Evolutionary conservation across 2,329 filamentous ascomycete species (phyloP), one percentile per base, ranked within the genome.

Genomic region (Basipetospora chlamydospora): DNA sequence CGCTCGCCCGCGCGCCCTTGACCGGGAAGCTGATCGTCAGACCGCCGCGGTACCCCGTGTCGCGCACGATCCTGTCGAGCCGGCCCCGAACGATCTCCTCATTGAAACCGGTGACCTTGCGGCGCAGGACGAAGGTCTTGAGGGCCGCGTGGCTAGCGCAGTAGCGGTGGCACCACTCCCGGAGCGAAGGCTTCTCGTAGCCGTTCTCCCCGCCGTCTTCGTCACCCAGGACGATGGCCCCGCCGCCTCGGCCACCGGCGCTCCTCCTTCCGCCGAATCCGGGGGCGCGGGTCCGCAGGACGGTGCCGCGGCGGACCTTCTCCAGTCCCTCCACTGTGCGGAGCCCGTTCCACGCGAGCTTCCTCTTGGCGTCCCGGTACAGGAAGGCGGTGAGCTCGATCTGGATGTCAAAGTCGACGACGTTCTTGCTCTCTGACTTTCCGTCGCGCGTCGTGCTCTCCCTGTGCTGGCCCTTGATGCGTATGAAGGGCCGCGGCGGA

Each of bases 101-200:
- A 48, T 85, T 70, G 50, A 81, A 70, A 16, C 79, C 78, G 0
- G 61, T 52, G 33, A 84, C 59, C 22, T 55, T 55, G 7, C 71
- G 61, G 43, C 58, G 56, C 15, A 78, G 54, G 2, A 54, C 48
- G 43, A 79, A 73, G 30, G 54, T 61, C 48, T 77, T 78, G 23
- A 83, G 59, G 7, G 59, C 59, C 1, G 71, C 62, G 16, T 61
- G 58, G 43, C 67, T 73, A 3, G 67, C 67, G 46, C 72, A 77
- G 55, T 73, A 87, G 26, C 67, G 66, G 40, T 78, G 69, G 46
- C 77, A 83, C 80, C 80, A 86, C 40, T 76, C 67, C 7, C 32
- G 40, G 13, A 49, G 42, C 6, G 39, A 26, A 9, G 39, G 42
- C 16, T 36, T 38, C 10, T 17, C 35, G 9, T 35, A 12, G 9